Evolutionary conservation across 352 stramenopile species (phyloP).

Genomic region (Phytopythium delawarense): DNA sequence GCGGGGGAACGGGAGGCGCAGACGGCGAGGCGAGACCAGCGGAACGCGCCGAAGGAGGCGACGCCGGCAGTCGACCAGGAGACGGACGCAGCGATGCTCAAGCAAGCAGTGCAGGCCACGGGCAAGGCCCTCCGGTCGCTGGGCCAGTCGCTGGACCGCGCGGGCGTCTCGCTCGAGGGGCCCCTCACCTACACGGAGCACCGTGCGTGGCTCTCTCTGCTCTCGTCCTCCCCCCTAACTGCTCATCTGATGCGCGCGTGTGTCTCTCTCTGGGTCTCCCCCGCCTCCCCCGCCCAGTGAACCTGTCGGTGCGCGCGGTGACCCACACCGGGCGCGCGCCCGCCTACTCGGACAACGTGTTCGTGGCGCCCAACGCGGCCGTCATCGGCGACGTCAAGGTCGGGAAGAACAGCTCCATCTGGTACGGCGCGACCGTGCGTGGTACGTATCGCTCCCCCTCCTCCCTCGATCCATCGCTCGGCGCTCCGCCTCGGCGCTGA

Average conservation of each 20-base stretch:
- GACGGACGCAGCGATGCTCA: constrained; percentile 39
- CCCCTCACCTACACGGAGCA: constrained; percentile 85
- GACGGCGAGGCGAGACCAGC: constrained; percentile 21
- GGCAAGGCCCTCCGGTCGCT: constrained; percentile 83
- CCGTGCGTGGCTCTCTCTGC: constrained; percentile 34
- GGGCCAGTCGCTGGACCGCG: constrained; percentile 81
- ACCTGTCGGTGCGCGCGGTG: constrained; percentile 76
- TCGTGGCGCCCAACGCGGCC: constrained; percentile 90
- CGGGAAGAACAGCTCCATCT: constrained; percentile 88
- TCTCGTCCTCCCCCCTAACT: neutral
- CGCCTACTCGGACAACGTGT: constrained; percentile 51
- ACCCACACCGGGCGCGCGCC: constrained; percentile 65
- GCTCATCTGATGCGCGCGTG: neutral
- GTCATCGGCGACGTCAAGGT: constrained; percentile 93
- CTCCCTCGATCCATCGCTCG: neutral
- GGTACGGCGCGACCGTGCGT: constrained; percentile 91
- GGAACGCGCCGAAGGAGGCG: constrained; percentile 14
- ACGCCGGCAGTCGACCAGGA: constrained; percentile 6
- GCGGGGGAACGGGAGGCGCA: constrained; percentile 21
- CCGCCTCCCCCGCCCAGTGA: constrained; percentile 39
- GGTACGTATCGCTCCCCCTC: constrained; percentile 21
- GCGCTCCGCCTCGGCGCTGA: neutral
- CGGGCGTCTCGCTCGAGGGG: constrained; percentile 79
- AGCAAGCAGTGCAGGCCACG: constrained; percentile 57
- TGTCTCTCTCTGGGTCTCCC: neutral